Conservation (phyloP, 1,284 basidiomycete species). For the Leccinum huronense region DNA sequence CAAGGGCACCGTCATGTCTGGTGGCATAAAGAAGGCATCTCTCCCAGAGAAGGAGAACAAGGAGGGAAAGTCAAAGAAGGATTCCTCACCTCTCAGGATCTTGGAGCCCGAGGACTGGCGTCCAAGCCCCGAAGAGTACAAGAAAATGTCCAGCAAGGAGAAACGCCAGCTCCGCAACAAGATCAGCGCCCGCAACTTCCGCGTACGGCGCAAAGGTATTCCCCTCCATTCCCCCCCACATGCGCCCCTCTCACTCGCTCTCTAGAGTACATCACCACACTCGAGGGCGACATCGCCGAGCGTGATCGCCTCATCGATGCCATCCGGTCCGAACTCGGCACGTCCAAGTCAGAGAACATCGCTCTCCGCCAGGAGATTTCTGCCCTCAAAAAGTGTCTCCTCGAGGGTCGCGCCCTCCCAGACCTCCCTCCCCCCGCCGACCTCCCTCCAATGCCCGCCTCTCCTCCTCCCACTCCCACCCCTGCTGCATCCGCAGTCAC, state of each 20-base stretch:
- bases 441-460: constrained; percentile 38
- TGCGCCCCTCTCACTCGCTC: constrained; percentile 8
- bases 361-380: constrained; percentile 83
- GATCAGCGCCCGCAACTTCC: constrained; percentile 93
- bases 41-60: constrained; percentile 40
- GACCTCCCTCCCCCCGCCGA: constrained; percentile 49
- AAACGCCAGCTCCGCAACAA: constrained; percentile 97
- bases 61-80: constrained; percentile 19
- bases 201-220: constrained; percentile 85
- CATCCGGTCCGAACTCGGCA: constrained; percentile 82
- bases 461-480: constrained; percentile 34
- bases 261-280: constrained; percentile 88
- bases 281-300: constrained; percentile 92
- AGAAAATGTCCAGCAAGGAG: constrained; percentile 94
- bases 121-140: constrained; percentile 89
- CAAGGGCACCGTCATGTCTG: constrained; percentile 69
- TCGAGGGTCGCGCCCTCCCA: constrained; percentile 52
- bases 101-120: constrained; percentile 69
- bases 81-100: constrained; percentile 24
- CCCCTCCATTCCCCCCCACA: constrained; percentile 24
- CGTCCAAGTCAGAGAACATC: constrained; percentile 78
- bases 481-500: constrained; percentile 21
- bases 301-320: constrained; percentile 88
- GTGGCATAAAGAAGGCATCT: constrained; percentile 61
- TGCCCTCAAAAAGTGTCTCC: constrained; percentile 76